Percentiles rank a stretch among this genome's conserved stretches.
These are phyloP conservation scores for Trypanosoma caninum DNA, from an alignment of 208 protist genomes.

Conservation along the genomic window DNA sequence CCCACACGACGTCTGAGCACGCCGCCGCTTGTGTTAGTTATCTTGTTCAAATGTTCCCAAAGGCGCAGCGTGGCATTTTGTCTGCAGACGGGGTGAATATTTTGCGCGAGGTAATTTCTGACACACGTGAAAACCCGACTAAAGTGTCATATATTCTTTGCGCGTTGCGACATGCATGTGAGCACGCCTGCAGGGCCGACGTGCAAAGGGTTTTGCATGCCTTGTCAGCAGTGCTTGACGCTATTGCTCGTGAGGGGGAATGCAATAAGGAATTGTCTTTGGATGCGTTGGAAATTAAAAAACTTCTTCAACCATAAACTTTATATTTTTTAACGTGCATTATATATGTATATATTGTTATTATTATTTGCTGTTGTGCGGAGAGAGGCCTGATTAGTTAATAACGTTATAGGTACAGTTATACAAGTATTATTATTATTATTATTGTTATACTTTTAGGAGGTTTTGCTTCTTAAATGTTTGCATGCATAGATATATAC, in stretches of 20 bases:
- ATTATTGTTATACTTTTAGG: too few relatives aligned
- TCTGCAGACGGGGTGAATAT: constrained; percentile 24
- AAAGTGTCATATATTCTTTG: constrained; percentile 43
- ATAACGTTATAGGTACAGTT: too few relatives aligned
- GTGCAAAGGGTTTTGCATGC: constrained; percentile 8
- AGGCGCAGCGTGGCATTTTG: constrained; percentile 39
- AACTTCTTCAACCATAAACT: too few relatives aligned
- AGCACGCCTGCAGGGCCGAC: constrained; percentile 13
- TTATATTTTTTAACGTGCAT: too few relatives aligned
- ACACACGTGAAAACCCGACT: constrained; percentile 21
- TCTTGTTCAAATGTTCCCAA: constrained; percentile 35
- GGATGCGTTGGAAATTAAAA: constrained; percentile 14
- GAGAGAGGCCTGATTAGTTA: too few relatives aligned
- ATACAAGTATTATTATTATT: too few relatives aligned
- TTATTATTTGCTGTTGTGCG: too few relatives aligned
- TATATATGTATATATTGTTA: too few relatives aligned
- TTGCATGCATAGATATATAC: too few relatives aligned
- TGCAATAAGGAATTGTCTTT: constrained; percentile 4
- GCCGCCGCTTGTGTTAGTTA: constrained; percentile 46
- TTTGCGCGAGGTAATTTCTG: constrained; percentile 22
- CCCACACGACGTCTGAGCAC: constrained; percentile 30
- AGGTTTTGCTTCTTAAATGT: too few relatives aligned
- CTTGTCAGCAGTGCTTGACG: constrained; percentile 7
- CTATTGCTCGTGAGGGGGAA: constrained; percentile 8
- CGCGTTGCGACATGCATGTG: constrained; percentile 38